Evolutionary conservation across 2,329 filamentous ascomycete genomes (phyloP), one percentile per base, ranked within the genome.

Genomic region (Rhexocercosporidium sp.): DNA sequence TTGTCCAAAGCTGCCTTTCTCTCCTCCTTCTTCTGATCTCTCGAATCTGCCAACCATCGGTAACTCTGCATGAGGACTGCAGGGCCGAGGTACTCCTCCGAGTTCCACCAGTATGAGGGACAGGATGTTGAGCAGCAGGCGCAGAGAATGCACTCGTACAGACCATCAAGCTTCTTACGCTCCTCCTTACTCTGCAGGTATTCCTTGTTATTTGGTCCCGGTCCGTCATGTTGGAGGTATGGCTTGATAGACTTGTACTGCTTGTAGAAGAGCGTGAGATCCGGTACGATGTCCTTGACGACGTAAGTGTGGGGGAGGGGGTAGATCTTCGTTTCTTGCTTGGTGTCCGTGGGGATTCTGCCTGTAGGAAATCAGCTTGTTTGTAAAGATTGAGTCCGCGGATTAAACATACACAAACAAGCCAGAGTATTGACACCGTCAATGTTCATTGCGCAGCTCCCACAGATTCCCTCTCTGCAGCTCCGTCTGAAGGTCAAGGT

Each of bases 71-170:
- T 89, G 62, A 99, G 91, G 69, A 99, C 93, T 73, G 96, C 96
- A 68, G 96, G 96, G 71, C 96, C 96, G 60, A 99, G 92, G 85
- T 99, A 99, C 82, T 98, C 94, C 83, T 98, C 94, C 75, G 91
- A 90, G 86, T 99, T 99, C 96, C 96, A 99, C 96, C 96, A 99
- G 87, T 99, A 99, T 20, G 94, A 97, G n/a, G 96, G 96, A 87
- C 96, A 99, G 56, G 95, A 97, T 25, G 96, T 99, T 74, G 92
- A 96, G 90, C 96, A 99, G 90, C 96, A 99, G 75, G 95, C 95
- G 86, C 96, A 99, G 67, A 99, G 91, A 82, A 99, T 98, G 84
- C 96, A 99, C 84, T 99, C 96, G 85, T 99, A 98, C 34, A 98
- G 89, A 72, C 96, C 96, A 79, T 98, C 96, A 65, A 99, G 90